These are phyloP conservation scores for Rhododendron henanense DNA, from an alignment of 148 eudicot genomes.

Conservation along the genomic window DNA sequence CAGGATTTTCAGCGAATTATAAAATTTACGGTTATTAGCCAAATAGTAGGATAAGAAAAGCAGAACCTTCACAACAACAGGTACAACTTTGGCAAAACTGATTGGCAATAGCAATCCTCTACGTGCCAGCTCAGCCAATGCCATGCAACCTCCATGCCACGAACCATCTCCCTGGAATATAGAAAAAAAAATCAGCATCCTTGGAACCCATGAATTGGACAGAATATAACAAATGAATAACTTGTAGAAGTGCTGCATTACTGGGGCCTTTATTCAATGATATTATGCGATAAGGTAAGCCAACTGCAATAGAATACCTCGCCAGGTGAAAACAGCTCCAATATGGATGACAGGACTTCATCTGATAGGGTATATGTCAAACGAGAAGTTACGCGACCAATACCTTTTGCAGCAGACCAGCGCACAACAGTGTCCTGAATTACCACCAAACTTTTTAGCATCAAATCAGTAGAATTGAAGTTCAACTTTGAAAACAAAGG, in stretches of 20 bases:
- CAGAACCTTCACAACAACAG: conserved; percentile 80
- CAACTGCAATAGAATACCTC: conserved; percentile 58
- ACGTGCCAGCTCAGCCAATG: conserved; percentile 97
- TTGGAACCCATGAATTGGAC: background rate
- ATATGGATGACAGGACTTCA: conserved; percentile 84
- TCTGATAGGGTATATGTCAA: conserved; percentile 77
- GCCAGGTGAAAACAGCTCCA: conserved; percentile 87
- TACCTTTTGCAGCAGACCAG: conserved; percentile 99
- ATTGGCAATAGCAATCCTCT: conserved; percentile 90
- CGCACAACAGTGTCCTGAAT: conserved; percentile 96
- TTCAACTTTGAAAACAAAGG: background rate
- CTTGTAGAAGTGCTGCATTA: conserved; percentile 4
- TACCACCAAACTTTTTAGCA: conserved; percentile 8
- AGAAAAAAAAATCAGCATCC: background rate
- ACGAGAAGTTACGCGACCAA: conserved; percentile 86
- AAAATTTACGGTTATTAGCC: background rate
- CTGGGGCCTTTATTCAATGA: background rate
- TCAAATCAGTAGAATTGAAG: conserved; percentile 8
- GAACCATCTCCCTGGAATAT: conserved; percentile 91
- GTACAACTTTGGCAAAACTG: conserved; percentile 93
- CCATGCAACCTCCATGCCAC: conserved; percentile 99
- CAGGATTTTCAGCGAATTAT: background rate
- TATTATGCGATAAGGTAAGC: background rate
- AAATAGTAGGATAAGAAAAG: background rate
- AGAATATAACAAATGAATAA: conserved; percentile 13